Evolutionary conservation across 2,329 filamentous ascomycete genomes (phyloP).

Genomic region (Colletotrichum spinosum): DNA sequence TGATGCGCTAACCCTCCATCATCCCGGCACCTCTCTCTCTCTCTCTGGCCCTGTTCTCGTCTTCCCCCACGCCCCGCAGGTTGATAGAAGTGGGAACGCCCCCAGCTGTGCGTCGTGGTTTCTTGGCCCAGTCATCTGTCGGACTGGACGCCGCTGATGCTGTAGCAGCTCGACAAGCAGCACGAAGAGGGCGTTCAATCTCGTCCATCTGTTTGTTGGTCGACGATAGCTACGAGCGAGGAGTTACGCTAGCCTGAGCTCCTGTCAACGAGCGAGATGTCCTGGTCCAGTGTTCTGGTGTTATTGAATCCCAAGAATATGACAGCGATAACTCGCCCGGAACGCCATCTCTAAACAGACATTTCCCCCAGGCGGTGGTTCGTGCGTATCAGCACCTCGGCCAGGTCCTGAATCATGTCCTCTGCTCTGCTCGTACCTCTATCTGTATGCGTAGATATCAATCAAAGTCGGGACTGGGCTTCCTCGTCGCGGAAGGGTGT

Average conservation of each 20-base stretch:
- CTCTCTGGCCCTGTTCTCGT: neutral
- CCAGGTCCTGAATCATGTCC: conserved; percentile 28
- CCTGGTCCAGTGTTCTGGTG: neutral
- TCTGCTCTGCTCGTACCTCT: neutral
- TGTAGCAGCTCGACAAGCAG: too few species aligned
- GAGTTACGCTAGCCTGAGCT: too few species aligned
- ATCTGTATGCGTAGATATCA: conserved; percentile 5
- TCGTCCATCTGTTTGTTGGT: accelerated
- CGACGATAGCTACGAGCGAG: too few species aligned
- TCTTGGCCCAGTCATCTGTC: too few species aligned
- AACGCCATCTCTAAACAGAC: neutral
- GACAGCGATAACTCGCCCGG: conserved; percentile 2
- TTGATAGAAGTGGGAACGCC: conserved; percentile 23
- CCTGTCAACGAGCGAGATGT: too few species aligned
- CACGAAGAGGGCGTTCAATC: accelerated
- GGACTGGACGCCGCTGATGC: too few species aligned
- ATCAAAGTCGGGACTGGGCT: neutral
- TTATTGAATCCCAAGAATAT: neutral
- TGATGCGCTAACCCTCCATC: neutral
- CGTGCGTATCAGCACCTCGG: conserved; percentile 26
- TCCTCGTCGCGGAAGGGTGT: too few species aligned
- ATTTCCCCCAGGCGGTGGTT: conserved; percentile 6
- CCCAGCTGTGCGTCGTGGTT: too few species aligned
- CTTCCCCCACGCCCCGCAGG: conserved; percentile 33
- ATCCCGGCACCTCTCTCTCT: conserved; percentile 9